Evolutionary conservation across 257 asterid genomes (phyloP).

Genomic region (Petunia secreta): DNA sequence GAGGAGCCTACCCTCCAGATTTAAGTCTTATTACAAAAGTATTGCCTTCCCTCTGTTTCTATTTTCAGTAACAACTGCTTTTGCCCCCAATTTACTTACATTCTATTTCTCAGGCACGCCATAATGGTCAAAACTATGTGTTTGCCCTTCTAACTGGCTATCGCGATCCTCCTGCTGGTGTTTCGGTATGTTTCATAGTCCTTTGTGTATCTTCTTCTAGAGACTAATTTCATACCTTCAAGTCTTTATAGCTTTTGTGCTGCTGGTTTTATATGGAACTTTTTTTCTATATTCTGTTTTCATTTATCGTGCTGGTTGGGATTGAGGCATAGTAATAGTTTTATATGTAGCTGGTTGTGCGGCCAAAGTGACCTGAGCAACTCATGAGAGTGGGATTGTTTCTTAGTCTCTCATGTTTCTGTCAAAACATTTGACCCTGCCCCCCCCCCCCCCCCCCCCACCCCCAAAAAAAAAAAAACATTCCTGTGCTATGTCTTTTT

Average conservation of each 20-base stretch:
- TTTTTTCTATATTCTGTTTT: not conserved
- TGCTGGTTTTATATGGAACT: not conserved
- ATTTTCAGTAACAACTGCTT: not conserved
- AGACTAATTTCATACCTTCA: constrained; percentile 25
- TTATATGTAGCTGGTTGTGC: not conserved
- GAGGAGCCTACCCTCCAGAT: constrained; percentile 98
- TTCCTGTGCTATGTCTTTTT: not conserved
- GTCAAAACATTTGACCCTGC: not conserved
- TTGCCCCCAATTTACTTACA: constrained; percentile 18
- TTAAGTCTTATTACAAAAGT: constrained; percentile 88
- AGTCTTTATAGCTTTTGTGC: not conserved
- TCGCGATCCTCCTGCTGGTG: constrained; percentile 85
- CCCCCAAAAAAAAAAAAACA: no score
- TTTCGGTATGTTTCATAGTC: constrained; percentile 43
- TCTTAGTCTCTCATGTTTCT: not conserved
- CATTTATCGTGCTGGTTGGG: not conserved
- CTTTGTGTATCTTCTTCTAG: constrained; percentile 1
- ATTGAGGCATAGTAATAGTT: no score
- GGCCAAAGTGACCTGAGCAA: constrained; percentile 9
- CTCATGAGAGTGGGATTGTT: not conserved
- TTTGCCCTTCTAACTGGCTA: constrained; percentile 79
- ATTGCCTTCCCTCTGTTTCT: constrained; percentile 25
- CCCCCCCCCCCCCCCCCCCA: no score
- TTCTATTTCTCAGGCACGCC: constrained; percentile 60
- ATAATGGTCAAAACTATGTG: constrained; percentile 74